Conservation (phyloP, 1,139 yeast species). For the Blastobotrys petasosporus region DNA sequence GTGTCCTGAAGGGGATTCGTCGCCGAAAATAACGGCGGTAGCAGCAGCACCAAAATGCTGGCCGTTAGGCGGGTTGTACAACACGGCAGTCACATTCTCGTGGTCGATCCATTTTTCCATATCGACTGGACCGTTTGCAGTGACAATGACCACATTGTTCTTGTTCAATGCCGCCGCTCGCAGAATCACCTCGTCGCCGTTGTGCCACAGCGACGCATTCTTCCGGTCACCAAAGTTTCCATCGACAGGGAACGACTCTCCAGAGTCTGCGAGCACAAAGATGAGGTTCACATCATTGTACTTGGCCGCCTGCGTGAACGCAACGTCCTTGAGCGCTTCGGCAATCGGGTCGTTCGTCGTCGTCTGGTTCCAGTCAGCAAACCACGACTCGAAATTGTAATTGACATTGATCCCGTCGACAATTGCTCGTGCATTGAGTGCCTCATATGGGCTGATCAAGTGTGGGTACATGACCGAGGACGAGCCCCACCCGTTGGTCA, state of each 20-base stretch:
- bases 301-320: constrained; percentile 44
- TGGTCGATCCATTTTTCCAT: constrained; percentile 54
- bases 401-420: constrained; percentile 19
- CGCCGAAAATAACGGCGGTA: constrained; percentile 52
- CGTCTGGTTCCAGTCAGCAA: constrained; percentile 3
- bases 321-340: constrained; percentile 48
- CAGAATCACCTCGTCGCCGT: constrained; percentile 50
- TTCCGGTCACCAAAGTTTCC: constrained; percentile 46
- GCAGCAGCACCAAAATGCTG: constrained; percentile 47
- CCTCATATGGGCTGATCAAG: constrained; percentile 47
- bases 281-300: constrained; percentile 50
- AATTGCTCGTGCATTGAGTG: constrained; percentile 22
- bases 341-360: constrained; percentile 49
- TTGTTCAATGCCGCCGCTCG: constrained; percentile 45
- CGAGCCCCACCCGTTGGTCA: constrained; percentile 40
- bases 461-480: constrained; percentile 50
- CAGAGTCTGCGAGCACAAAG: constrained; percentile 37
- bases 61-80: constrained; percentile 54
- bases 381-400: too few relatives aligned
- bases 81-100: constrained; percentile 52
- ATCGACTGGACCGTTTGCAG: constrained; percentile 56
- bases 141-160: constrained; percentile 54
- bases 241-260: constrained; percentile 7
- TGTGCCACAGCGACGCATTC: constrained; percentile 53
- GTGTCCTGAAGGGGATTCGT: constrained; percentile 54